phyloP scores from a whole-genome alignment of 2,329 filamentous ascomycete species.

The Diaporthe aspalathi region DNA sequence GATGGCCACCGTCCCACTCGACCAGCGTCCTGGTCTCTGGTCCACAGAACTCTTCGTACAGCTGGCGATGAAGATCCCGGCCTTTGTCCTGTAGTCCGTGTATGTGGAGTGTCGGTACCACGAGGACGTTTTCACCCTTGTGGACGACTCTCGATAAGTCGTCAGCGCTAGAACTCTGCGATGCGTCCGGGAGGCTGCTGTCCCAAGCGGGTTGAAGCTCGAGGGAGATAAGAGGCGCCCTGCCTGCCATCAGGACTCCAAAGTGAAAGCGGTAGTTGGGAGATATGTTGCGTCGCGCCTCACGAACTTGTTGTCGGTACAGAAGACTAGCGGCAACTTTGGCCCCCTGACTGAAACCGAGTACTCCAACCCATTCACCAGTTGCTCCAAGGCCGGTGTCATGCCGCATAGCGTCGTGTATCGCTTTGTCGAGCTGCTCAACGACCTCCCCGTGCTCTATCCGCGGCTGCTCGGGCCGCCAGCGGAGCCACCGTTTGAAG shows the following conservation, averaged over 20 bases:
- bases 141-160: constrained; percentile 25
- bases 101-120: constrained; percentile 73
- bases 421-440: neutral
- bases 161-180: constrained; percentile 11
- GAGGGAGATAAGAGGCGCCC: constrained; percentile 39
- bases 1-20: constrained; percentile 79
- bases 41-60: constrained; percentile 70
- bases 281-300: constrained; percentile 11
- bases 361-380: constrained; percentile 68
- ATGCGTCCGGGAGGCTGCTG: constrained; percentile 8
- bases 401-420: constrained; percentile 34
- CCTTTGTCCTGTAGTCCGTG: constrained; percentile 73
- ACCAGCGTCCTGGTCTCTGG: constrained; percentile 65
- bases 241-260: constrained; percentile 52
- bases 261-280: constrained; percentile 26
- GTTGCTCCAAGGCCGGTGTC: constrained; percentile 61
- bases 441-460: neutral
- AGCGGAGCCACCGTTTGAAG: constrained; percentile 70
- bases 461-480: constrained; percentile 65
- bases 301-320: constrained; percentile 67
- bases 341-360: constrained; percentile 76
- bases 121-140: constrained; percentile 12
- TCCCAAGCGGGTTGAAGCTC: constrained; percentile 1
- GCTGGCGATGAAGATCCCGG: constrained; percentile 66
- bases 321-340: constrained; percentile 71